Percentiles rank a stretch among this genome's conserved stretches.
These are phyloP conservation scores for Penicillium psychrosexuale DNA, from an alignment of 2,329 filamentous ascomycete genomes.

Conservation along the genomic window DNA sequence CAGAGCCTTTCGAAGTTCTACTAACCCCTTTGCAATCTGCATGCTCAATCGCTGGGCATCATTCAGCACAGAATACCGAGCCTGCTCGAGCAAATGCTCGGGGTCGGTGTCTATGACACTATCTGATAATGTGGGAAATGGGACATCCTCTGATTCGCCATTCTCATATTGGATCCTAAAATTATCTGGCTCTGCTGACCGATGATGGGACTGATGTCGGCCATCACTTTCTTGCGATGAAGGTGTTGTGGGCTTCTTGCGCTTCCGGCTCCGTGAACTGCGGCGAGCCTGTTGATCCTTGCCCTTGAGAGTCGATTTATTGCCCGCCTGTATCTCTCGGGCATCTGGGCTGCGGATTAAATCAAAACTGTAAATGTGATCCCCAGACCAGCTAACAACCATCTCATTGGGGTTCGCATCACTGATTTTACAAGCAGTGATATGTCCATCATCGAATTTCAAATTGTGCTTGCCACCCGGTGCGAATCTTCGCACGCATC, in stretches of 20 bases:
- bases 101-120: constrained; percentile 26
- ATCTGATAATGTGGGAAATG: constrained; percentile 41
- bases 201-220: constrained; percentile 49
- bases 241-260: constrained; percentile 52
- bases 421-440: constrained; percentile 69
- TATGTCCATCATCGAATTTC: constrained; percentile 57
- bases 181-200: constrained; percentile 44
- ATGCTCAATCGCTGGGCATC: constrained; percentile 54
- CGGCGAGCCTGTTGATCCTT: constrained; percentile 17
- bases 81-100: constrained; percentile 37
- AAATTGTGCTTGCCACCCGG: constrained; percentile 56
- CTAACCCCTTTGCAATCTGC: constrained; percentile 54
- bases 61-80: constrained; percentile 48
- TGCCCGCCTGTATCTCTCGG: constrained; percentile 39
- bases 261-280: constrained; percentile 49
- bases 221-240: constrained; percentile 44
- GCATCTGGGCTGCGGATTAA: constrained; percentile 58
- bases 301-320: constrained; percentile 21
- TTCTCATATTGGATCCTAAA: constrained; percentile 59
- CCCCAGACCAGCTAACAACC: constrained; percentile 65
- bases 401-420: constrained; percentile 66
- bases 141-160: constrained; percentile 58
- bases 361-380: constrained; percentile 66
- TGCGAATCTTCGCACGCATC: constrained; percentile 65
- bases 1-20: constrained; percentile 54